Evolutionary conservation across 2,329 filamentous ascomycete genomes (phyloP).

Genomic region (Aureobasidium sp.): DNA sequence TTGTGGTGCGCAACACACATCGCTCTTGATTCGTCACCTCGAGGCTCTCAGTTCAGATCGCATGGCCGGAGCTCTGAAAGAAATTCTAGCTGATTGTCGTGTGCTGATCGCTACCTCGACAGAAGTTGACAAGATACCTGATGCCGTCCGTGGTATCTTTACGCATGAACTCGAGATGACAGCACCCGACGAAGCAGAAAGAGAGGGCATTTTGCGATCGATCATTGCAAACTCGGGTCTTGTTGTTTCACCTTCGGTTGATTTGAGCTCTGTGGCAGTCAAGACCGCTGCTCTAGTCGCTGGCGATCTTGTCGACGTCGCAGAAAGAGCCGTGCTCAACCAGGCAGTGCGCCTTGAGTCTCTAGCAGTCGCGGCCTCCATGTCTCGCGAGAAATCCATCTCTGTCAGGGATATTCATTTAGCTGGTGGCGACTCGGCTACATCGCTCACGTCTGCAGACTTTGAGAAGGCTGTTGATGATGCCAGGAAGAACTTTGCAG

Average conservation of each 20-base stretch:
- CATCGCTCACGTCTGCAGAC: slow-evolving; percentile 72
- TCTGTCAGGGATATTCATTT: slow-evolving; percentile 79
- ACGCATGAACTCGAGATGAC: slow-evolving; percentile 92
- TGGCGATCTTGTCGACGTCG: slow-evolving; percentile 87
- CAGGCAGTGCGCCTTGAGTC: slow-evolving; percentile 67
- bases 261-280: slow-evolving; percentile 75
- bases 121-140: slow-evolving; percentile 88
- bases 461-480: slow-evolving; percentile 92
- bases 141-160: slow-evolving; percentile 82
- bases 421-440: slow-evolving; percentile 72
- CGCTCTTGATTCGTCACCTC: slow-evolving; percentile 79
- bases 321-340: slow-evolving; percentile 78
- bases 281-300: slow-evolving; percentile 95
- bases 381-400: slow-evolving; percentile 23
- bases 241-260: slow-evolving; percentile 73
- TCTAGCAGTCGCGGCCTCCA: slow-evolving; percentile 49
- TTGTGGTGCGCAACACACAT: slow-evolving; percentile 77
- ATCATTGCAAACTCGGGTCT: slow-evolving; percentile 72
- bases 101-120: slow-evolving; percentile 91
- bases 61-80: slow-evolving; percentile 77
- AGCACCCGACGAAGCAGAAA: slow-evolving; percentile 85
- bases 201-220: slow-evolving; percentile 76
- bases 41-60: slow-evolving; percentile 87
- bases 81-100: slow-evolving; percentile 70
- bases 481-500: slow-evolving; percentile 94